Evolutionary conservation across 108 stramenopile genomes (phyloP), one percentile per base, ranked within the genome.

Genomic region (Pseudonitzschia multistriata): DNA sequence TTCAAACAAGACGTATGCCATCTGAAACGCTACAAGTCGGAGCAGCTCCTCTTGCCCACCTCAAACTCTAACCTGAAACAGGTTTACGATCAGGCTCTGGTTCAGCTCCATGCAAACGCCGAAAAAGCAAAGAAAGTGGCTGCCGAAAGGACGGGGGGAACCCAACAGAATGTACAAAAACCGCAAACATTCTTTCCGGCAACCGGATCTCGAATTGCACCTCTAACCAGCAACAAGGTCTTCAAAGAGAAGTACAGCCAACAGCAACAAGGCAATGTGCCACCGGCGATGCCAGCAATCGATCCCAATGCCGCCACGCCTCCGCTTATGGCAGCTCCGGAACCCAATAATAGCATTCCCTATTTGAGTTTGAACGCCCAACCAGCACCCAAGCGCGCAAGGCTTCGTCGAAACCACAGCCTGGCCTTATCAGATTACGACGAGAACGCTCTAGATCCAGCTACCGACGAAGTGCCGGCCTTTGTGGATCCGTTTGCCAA

Each of bases 401-500:
- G 57, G 47, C 35, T 79, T 1, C 36, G 29, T 17, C 70, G 83
- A 11, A 36, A 62, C 19, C 37, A 84, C 47, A 72, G 70, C 34
- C 49, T 84, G 39, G 72, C 83, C 27, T 42, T 84, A 31, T 77
- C 79, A 4, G 83, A 84, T 31, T 68, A 74, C 31, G 47, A 56
- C 0, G 54, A n/a, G n/a, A n/a, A 14, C 24, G 28, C 15, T 28
- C 0, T 73, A 72, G 28, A 49, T 36, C 27, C 42, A 67, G 19
- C 28, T 21, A 24, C 6, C 2, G 69, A 76, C 37, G 27, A 8
- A 5, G 33, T 47, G 21, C 59, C 62, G 22, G 84, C 79, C 30
- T 85, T 85, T 68, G 78, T 85, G 30, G 79, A 85, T 68, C 84
- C 84, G 3, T 85, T 85, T 74, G 77, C 71, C 33, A 66, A 79